These are phyloP conservation scores for Ophiocordyceps sinensis DNA, from an alignment of 2,329 filamentous ascomycete genomes.

Conservation along the genomic window DNA sequence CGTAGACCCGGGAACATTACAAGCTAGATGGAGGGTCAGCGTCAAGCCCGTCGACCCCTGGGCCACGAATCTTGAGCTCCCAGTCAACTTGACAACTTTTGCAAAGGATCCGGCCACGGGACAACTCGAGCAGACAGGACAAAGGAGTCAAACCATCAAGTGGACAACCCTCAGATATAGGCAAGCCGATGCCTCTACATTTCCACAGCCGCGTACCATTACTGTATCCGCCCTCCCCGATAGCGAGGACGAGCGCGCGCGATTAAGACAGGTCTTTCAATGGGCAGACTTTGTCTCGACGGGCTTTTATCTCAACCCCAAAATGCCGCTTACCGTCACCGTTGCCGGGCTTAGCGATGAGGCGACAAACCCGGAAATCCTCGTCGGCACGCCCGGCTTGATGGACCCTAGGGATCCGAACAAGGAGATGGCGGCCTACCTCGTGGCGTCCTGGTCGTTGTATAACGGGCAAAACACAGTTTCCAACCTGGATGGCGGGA, in stretches of 20 bases:
- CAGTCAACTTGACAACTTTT: too few species aligned
- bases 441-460: background rate
- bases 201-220: background rate
- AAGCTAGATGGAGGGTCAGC: too few species aligned
- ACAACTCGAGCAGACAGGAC: too few species aligned
- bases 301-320: slow-evolving; percentile 1
- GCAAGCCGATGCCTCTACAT: background rate
- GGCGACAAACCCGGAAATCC: background rate
- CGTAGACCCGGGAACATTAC: too few species aligned
- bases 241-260: background rate
- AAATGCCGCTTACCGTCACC: background rate
- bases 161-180: background rate
- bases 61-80: too few species aligned
- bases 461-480: background rate
- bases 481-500: background rate
- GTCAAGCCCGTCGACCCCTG: too few species aligned
- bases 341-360: background rate
- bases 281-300: slow-evolving; percentile 3
- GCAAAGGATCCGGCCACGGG: too few species aligned
- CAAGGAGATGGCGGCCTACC: too few species aligned
- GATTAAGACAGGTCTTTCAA: background rate
- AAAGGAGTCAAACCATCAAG: too few species aligned
- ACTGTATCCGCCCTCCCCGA: background rate
- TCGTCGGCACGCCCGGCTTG: slow-evolving; percentile 1
- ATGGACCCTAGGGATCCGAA: too few species aligned